Base-by-base conservation (phyloP, 768 basidiomycete species). In the Xanthoconium purpureum region DNA sequence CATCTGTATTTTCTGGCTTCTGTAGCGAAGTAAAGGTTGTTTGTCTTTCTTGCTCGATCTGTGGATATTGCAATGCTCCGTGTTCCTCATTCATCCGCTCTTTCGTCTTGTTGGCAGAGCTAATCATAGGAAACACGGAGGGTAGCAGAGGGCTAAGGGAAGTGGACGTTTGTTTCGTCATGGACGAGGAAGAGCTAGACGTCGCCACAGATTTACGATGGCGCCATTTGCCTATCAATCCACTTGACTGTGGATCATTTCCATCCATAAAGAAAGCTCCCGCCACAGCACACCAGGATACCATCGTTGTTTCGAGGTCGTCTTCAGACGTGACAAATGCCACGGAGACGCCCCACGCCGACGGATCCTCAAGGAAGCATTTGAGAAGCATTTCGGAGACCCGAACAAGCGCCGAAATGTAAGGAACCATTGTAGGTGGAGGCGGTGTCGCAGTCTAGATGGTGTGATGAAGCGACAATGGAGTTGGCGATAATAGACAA, bases 261-360 rank as follows among this genome's bases (percentile, higher is more conserved):
- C 36, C 47, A n/a, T 65, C 61, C 15, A 63, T 61, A 52, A 82
- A 82, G 61, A 81, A 79, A 1, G 63, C 57, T 38, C 68, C 68
- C 6, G 47, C 68, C 0, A 70, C 64, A 32, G 61, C 30, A 58
- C 68, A 63, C 82, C 85, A 89, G 1, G 76, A 73, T 46, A 85
- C 77, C 57, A 87, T 80, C 2, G 84, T 79, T 13, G 66, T 65
- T 59, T 85, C 82, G 20, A 88, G 66, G n/a, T 74, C 73, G 29
- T 79, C 76, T 62, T 84, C 78, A 47, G 72, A 74, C 0, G 76
- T 70, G 28, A 87, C 71, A 59, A 88, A 84, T 8, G 87, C 82
- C 6, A 77, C 74, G 12, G 84, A 80, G 32, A 88, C 80, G 10
- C 87, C 87, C 75, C 78, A 80, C 3, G 83, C 83, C 43, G 84